Evolutionary conservation across 1,284 basidiomycete genomes (phyloP).

Genomic region (Cystobasidium pallidum): DNA sequence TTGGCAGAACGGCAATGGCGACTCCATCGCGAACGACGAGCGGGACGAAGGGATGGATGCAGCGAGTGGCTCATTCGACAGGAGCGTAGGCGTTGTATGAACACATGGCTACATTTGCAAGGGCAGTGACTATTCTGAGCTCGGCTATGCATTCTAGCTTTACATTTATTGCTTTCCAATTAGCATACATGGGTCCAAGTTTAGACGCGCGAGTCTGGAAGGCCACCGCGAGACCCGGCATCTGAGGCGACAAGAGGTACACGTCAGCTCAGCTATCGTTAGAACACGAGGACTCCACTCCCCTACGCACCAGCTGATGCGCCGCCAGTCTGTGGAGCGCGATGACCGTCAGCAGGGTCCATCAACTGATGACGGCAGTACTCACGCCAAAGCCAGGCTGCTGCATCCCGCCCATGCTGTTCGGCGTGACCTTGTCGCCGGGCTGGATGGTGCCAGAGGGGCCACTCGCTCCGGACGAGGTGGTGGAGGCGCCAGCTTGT

Average conservation of each 20-base stretch:
- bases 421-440: conserved; percentile 12
- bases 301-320: conserved; percentile 23
- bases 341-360: no score
- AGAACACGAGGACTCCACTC: neutral
- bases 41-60: no score
- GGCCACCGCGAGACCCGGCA: conserved; percentile 17
- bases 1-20: neutral
- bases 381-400: conserved; percentile 38
- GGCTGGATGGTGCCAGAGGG: conserved; percentile 22
- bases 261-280: neutral
- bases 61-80: no score
- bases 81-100: no score
- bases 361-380: conserved; percentile 24
- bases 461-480: conserved; percentile 5
- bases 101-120: conserved; percentile 2
- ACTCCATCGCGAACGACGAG: no score
- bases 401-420: conserved; percentile 9
- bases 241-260: neutral
- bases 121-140: no score
- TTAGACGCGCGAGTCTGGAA: conserved; percentile 27
- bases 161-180: no score
- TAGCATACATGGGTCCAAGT: neutral
- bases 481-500: no score
- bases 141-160: neutral
- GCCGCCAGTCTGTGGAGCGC: conserved; percentile 28